These are phyloP conservation scores for Flammula alnicola DNA, from an alignment of 1,284 basidiomycete species.

Conservation along the genomic window DNA sequence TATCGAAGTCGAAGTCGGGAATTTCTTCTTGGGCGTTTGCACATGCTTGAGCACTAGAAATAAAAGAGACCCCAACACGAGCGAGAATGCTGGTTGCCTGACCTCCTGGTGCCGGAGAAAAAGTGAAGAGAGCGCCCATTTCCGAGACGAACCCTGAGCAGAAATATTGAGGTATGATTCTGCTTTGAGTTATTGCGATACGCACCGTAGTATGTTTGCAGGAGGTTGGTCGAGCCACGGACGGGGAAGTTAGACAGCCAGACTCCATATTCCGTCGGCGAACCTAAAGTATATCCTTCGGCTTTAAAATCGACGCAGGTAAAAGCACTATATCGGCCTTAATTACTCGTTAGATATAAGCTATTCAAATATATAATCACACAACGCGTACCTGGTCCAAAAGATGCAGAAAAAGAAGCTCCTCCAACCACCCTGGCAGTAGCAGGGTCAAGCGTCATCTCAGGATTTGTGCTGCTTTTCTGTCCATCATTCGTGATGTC, in stretches of 20 bases:
- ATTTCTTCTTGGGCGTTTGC: slow-evolving; percentile 64
- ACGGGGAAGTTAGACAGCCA: slow-evolving; percentile 59
- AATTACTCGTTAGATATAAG: slow-evolving; percentile 16
- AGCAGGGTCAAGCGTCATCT: slow-evolving; percentile 48
- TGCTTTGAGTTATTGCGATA: neutral
- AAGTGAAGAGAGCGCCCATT: slow-evolving; percentile 58
- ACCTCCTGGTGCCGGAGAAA: slow-evolving; percentile 40
- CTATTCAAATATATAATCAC: slow-evolving; percentile 29
- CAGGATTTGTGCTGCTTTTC: slow-evolving; percentile 50
- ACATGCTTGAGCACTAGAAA: slow-evolving; percentile 63
- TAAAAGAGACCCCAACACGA: slow-evolving; percentile 63
- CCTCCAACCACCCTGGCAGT: slow-evolving; percentile 49
- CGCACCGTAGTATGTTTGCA: slow-evolving; percentile 54
- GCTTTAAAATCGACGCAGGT: slow-evolving; percentile 66
- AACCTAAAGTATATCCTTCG: slow-evolving; percentile 50
- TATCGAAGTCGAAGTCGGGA: slow-evolving; percentile 60
- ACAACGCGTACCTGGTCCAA: slow-evolving; percentile 45
- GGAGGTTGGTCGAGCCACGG: slow-evolving; percentile 46
- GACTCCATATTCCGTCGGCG: slow-evolving; percentile 56
- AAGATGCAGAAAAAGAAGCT: slow-evolving; percentile 49
- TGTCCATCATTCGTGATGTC: slow-evolving; percentile 66
- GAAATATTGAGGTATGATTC: too few relatives aligned
- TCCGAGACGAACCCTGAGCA: slow-evolving; percentile 41
- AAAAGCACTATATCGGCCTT: slow-evolving; percentile 58
- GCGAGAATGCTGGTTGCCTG: slow-evolving; percentile 50